These are phyloP conservation scores for Hyaloperonospora arabidopsidis DNA, from an alignment of 352 stramenopile species.

Conservation along the genomic window DNA sequence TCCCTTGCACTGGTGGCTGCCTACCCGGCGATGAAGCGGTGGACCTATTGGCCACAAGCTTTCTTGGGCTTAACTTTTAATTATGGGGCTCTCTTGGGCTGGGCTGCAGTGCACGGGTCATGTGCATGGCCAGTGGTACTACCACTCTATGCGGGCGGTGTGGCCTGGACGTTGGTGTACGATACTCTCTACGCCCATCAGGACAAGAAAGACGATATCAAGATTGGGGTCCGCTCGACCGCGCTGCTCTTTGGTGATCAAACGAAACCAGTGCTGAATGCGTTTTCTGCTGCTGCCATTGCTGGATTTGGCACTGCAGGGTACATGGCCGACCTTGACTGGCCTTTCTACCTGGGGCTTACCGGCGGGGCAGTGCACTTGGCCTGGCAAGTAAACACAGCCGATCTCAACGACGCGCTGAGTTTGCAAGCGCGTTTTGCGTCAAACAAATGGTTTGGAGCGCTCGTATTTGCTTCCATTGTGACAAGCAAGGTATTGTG, in stretches of 20 bases:
- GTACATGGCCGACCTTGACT: constrained; percentile 75
- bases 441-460: constrained; percentile 90
- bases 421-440: constrained; percentile 92
- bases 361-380: constrained; percentile 87
- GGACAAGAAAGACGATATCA: constrained; percentile 94
- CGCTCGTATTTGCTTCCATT: constrained; percentile 77
- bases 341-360: constrained; percentile 87
- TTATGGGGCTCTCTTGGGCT: constrained; percentile 94
- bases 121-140: constrained; percentile 84
- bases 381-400: constrained; percentile 95
- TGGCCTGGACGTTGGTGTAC: constrained; percentile 99
- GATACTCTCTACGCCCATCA: constrained; percentile 99
- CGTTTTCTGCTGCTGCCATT: constrained; percentile 65
- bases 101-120: constrained; percentile 77
- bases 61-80: constrained; percentile 98
- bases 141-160: constrained; percentile 90
- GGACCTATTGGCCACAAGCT: constrained; percentile 96
- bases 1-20: constrained; percentile 90
- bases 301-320: constrained; percentile 58
- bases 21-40: constrained; percentile 98
- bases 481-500: constrained; percentile 68
- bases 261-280: constrained; percentile 90
- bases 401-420: constrained; percentile 89
- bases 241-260: constrained; percentile 92
- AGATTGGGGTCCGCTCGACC: constrained; percentile 93